Evolutionary conservation across 257 asterid genomes (phyloP).

Genomic region (Fraxinus excelsior): DNA sequence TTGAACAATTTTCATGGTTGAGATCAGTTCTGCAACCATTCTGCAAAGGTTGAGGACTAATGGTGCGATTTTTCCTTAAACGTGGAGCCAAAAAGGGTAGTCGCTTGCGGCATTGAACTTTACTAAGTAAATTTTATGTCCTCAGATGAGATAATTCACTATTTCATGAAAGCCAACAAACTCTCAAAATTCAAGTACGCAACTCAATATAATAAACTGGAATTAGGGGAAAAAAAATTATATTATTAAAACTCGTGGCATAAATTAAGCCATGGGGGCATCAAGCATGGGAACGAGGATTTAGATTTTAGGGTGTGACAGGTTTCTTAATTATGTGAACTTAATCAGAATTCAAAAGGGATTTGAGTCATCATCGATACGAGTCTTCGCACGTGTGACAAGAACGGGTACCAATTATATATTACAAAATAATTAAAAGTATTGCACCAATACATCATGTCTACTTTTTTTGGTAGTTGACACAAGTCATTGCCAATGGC

Average conservation of each 20-base stretch:
- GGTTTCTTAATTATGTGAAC: conserved; percentile 1
- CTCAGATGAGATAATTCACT: no score
- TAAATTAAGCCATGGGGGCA: not conserved
- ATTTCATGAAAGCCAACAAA: not conserved
- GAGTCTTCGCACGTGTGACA: conserved; percentile 32
- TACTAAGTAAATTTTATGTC: no score
- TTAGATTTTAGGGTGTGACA: not conserved
- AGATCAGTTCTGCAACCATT: no score
- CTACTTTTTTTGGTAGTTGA: conserved; percentile 10
- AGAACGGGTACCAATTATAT: conserved; percentile 14
- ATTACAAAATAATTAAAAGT: no score
- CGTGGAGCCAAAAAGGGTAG: no score
- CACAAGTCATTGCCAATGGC: not conserved
- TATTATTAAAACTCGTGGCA: not conserved
- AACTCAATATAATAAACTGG: not conserved
- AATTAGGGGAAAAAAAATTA: no score
- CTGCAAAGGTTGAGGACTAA: not conserved
- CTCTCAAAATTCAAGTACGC: not conserved
- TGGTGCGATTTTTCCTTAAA: not conserved
- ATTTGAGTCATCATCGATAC: not conserved
- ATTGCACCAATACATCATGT: conserved; percentile 2
- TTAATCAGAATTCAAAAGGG: not conserved
- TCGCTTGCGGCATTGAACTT: not conserved
- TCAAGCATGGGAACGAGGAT: not conserved
- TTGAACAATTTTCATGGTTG: no score